These are phyloP conservation scores for Calonectria ilicicola DNA, from an alignment of 2,329 filamentous ascomycete genomes.

Conservation along the genomic window DNA sequence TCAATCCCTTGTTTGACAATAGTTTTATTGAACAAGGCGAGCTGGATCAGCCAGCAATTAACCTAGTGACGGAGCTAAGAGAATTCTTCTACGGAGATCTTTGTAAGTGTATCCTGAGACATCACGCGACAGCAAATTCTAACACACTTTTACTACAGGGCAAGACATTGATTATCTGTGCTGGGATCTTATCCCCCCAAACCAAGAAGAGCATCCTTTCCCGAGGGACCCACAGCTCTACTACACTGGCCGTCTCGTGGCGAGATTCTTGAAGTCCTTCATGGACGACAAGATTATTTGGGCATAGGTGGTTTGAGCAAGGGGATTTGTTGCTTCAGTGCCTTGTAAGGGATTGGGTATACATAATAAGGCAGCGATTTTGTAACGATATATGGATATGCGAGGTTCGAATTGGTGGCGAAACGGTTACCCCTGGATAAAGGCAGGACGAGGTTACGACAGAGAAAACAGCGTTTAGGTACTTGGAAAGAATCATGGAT, in stretches of 20 bases:
- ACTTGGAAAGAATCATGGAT: constrained; percentile 7
- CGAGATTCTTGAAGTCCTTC: constrained; percentile 68
- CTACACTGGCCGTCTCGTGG: constrained; percentile 65
- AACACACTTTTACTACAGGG: constrained; percentile 43
- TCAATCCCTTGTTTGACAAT: constrained; percentile 66
- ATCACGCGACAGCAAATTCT: constrained; percentile 22
- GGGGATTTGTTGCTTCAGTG: constrained; percentile 13
- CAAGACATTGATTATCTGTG: constrained; percentile 56
- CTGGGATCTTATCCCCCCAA: constrained; percentile 60
- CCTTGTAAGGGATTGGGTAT: constrained; percentile 14
- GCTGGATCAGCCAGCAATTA: constrained; percentile 58
- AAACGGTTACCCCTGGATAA: constrained; percentile 26
- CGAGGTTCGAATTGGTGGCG: constrained; percentile 26
- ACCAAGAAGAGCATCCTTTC: constrained; percentile 57
- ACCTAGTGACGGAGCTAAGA: constrained; percentile 60
- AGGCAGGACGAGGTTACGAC: constrained; percentile 7
- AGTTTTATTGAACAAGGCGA: constrained; percentile 55
- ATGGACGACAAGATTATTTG: constrained; percentile 62
- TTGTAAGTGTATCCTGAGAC: constrained; percentile 53
- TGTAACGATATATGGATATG: constrained; percentile 32
- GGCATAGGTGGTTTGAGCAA: constrained; percentile 43
- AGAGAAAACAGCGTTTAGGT: not conserved
- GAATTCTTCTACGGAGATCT: constrained; percentile 56
- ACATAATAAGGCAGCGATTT: constrained; percentile 27
- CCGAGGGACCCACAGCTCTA: constrained; percentile 61